Evolutionary conservation across 164 flowering plant genomes (phyloP), one percentile per base, ranked within the genome.

Genomic region (Vitis cinerea): DNA sequence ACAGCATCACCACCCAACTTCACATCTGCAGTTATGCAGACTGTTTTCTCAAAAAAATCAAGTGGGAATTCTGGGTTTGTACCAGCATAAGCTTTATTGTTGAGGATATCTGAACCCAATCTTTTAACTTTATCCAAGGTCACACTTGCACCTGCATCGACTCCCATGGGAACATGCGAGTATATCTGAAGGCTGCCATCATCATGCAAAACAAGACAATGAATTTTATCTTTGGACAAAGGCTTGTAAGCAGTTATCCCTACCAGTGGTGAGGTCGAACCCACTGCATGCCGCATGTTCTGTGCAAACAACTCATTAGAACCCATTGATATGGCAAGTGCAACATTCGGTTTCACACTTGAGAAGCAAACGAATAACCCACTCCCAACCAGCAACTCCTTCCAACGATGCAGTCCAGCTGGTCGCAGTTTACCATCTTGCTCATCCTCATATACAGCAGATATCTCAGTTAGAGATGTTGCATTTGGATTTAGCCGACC

Each of bases 101-200:
- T 89, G 63, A 96, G 93, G 61, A 96, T 96, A 63, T 81, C 88
- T 75, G 95, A 79, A 71, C 98, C 92, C 75, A 96, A 65, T 72
- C 88, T 93, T 75, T 92, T 96, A n/a, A 92, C 87, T 78, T 85
- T 93, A 69, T 89, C 98, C 13, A 89, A 79, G 53, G 85, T 70
- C 12, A 68, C 78, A 81, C 65, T 85, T 37, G 81, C 74, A 49
- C 77, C 82, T 71, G 77, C 55, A 79, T 93, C 97, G 52, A 62
- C 81, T 49, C 93, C 99, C 57, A 76, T 66, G 50, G 90, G 88
- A 67, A 81, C 74, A 77, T 87, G 89, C 7, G 92, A 82, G 76
- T 88, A 92, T 63, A 96, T 90, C 77, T 93, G 99, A 71, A 96
- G 98, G 81, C 99, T 96, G 44, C 99, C 99, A 85, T 96, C 99